Base-by-base conservation (phyloP, 2,329 filamentous ascomycete species). In the Cladophialophora carrionii region DNA sequence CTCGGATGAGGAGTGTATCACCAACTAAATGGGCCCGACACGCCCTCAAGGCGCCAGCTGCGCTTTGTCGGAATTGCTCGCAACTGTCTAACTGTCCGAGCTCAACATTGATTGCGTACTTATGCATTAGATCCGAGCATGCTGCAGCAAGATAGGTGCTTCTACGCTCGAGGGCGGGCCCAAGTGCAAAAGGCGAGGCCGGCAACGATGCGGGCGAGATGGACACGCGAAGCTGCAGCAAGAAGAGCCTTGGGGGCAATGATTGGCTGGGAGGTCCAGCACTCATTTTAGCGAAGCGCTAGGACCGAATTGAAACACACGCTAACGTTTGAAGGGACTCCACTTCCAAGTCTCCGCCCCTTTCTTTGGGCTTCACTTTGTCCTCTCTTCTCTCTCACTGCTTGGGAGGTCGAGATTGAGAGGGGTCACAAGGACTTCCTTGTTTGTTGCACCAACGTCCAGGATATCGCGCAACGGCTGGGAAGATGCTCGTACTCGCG, bases 251-350 rank as follows among this genome's bases (percentile, higher is more conserved):
- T 22, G 22, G 32, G 24, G 32, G 9, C 52, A 14, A 26, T 65
- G 57, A 60, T 60, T 60, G 57, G 57, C 57, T 41, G 20, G 20
- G 52, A 54, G 32, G 22, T 26, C 26, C 52, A 63, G 59, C 54
- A 56, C 29, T 31, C 7, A 14, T 9, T 51, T 22, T 61, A 55
- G 49, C n/a, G 12, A 29, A 52, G 59, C 58, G 57, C 64, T 67
- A 69, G 62, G n/a, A 29, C 57, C 10, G 55, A 63, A 64, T 59
- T 68, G 69, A 71, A 71, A 70, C 69, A 61, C 54, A 56, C 56
- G 59, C 69, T 70, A 71, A 66, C 60, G 67, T 69, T 66, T 69
- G 67, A 66, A 65, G 65, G 43, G 52, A 65, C 62, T 34, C 64
- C 34, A 22, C 57, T 56, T 46, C 34, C 56, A 46, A 41, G 14